Evolutionary conservation across 2,329 filamentous ascomycete species (phyloP).

Genomic region (Elsinoe australis): DNA sequence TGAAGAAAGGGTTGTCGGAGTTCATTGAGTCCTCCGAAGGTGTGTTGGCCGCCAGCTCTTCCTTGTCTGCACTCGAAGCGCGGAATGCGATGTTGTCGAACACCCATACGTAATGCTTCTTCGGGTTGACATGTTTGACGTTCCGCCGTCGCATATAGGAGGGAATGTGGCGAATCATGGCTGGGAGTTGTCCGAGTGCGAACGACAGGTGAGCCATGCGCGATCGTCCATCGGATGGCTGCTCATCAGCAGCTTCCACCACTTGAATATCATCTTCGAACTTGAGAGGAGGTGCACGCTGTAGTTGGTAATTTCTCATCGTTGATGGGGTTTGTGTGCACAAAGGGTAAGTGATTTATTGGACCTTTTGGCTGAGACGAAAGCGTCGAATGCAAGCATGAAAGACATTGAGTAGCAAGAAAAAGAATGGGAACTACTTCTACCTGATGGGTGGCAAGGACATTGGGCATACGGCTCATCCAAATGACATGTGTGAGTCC

Average conservation of each 20-base stretch:
- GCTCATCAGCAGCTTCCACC: background rate
- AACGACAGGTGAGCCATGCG: background rate
- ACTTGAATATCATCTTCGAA: slow-evolving; percentile 4
- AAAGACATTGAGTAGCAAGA: too few species aligned
- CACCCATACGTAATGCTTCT: slow-evolving; percentile 74
- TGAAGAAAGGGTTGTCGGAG: slow-evolving; percentile 27
- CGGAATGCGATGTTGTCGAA: slow-evolving; percentile 82
- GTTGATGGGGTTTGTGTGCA: background rate
- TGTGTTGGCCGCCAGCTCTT: slow-evolving; percentile 6
- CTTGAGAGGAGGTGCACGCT: slow-evolving; percentile 1
- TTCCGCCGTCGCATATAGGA: slow-evolving; percentile 8
- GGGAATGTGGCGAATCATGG: slow-evolving; percentile 8
- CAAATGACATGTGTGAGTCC: slow-evolving; percentile 9
- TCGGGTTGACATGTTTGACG: slow-evolving; percentile 43
- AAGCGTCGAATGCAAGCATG: too few species aligned
- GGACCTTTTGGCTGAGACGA: too few species aligned
- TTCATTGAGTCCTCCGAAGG: slow-evolving; percentile 15
- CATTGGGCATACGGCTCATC: background rate
- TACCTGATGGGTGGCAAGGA: too few species aligned
- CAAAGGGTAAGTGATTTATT: background rate
- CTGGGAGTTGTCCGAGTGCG: slow-evolving; percentile 13
- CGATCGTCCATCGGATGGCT: background rate
- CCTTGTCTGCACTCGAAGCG: slow-evolving; percentile 20
- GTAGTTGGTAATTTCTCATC: background rate
- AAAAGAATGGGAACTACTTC: too few species aligned